Conservation (phyloP, 2,329 filamentous ascomycete genomes). For the Aspergillus sp. region DNA sequence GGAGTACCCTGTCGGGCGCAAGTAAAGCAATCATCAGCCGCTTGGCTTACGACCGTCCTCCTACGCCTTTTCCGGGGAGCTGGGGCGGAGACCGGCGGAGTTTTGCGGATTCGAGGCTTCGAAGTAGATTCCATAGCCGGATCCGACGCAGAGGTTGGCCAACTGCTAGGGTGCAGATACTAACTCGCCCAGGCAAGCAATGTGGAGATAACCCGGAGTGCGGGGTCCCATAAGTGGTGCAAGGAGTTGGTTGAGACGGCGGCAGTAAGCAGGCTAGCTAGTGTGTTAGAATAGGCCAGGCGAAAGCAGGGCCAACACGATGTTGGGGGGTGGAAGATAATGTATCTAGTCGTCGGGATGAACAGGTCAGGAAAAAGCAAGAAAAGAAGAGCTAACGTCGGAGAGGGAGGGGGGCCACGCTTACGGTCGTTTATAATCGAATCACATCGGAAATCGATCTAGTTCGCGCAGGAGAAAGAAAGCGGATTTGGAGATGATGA, state of each 20-base stretch:
- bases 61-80: slow-evolving; percentile 70
- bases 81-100: slow-evolving; percentile 25
- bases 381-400: slow-evolving; percentile 4
- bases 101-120: slow-evolving; percentile 29
- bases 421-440: slow-evolving; percentile 6
- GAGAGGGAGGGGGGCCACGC: slow-evolving; percentile 2
- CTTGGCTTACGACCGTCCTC: slow-evolving; percentile 83
- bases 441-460: not conserved
- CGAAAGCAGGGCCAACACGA: not conserved
- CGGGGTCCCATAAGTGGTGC: slow-evolving; percentile 22
- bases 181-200: slow-evolving; percentile 3
- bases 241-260: not conserved
- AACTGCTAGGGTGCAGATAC: not conserved
- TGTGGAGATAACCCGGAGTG: slow-evolving; percentile 21
- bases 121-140: slow-evolving; percentile 25
- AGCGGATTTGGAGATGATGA: slow-evolving; percentile 8
- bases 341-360: no score
- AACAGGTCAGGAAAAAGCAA: not conserved
- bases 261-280: not conserved
- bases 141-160: not conserved
- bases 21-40: slow-evolving; percentile 91
- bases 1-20: slow-evolving; percentile 80
- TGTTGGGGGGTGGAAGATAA: not conserved
- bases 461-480: not conserved
- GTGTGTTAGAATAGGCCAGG: not conserved